These are phyloP conservation scores for Sporothrix schenckii DNA, from an alignment of 2,329 filamentous ascomycete genomes.

Conservation along the genomic window DNA sequence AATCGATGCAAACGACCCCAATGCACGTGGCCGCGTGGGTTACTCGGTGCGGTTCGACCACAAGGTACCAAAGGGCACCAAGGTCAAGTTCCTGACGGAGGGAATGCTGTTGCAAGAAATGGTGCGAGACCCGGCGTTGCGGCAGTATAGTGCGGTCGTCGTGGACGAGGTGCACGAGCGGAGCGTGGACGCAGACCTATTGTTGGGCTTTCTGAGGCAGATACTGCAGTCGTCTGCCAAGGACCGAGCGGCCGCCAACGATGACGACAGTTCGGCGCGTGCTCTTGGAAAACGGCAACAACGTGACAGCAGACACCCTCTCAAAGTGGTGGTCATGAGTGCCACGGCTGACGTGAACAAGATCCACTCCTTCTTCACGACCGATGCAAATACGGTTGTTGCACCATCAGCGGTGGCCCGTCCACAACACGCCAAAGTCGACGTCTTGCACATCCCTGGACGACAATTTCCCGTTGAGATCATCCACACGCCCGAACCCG, in stretches of 20 bases:
- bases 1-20: neutral
- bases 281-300: slow-evolving; percentile 52
- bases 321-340: slow-evolving; percentile 96
- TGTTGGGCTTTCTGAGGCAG: slow-evolving; percentile 84
- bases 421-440: slow-evolving; percentile 38
- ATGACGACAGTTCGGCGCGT: neutral
- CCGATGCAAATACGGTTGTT: neutral
- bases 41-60: slow-evolving; percentile 97
- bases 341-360: slow-evolving; percentile 87
- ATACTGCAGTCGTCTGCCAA: slow-evolving; percentile 48
- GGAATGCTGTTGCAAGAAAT: slow-evolving; percentile 96
- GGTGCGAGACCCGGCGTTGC: slow-evolving; percentile 77
- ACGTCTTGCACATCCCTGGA: slow-evolving; percentile 72
- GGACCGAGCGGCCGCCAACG: neutral
- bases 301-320: slow-evolving; percentile 61
- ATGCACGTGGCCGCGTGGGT: slow-evolving; percentile 67
- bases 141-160: slow-evolving; percentile 84
- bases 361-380: slow-evolving; percentile 73
- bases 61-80: slow-evolving; percentile 75
- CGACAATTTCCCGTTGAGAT: slow-evolving; percentile 84
- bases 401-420: neutral
- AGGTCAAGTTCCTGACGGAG: slow-evolving; percentile 92
- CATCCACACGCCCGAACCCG: slow-evolving; percentile 71
- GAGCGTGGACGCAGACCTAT: slow-evolving; percentile 89
- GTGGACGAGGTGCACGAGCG: slow-evolving; percentile 98